Base-by-base conservation (phyloP, 2,329 filamentous ascomycete species). In the Fusarium falciforme region DNA sequence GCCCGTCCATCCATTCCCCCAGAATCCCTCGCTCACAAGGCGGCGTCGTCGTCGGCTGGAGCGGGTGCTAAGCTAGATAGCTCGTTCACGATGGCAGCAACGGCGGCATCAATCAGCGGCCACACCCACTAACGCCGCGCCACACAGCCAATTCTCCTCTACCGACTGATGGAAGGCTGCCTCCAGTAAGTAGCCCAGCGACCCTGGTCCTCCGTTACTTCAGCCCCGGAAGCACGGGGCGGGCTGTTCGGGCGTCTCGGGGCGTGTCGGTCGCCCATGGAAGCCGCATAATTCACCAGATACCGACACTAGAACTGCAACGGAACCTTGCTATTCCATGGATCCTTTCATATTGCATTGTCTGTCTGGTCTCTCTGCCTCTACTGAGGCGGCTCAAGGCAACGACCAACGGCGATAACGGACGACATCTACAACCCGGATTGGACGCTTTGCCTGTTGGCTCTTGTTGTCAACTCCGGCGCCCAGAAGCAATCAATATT, bases 221-320 rank as follows among this genome's bases (percentile, higher is more conserved):
- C 71, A 74, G 68, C 71, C 71, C 58, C 75, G 73, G 67, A 57
- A 65, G 70, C 54, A 75, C 61, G 63, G 68, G 65, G 71, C 63
- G 65, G 60, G 44, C 54, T 61, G 40, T 61, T 75, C 71, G 73
- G 73, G 57, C 70, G 33, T 66, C 55, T 70, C 55, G 38, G 65
- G 68, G 65, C 60, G 44, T 64, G 64, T 71, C 71, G 71, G 71
- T 47, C 71, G 40, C 63, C 68, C 47, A 60, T 62, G 52, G 58
- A 72, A 62, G 59, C 47, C 72, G 68, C 71, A 74, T 57, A 61
- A 72, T 72, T 61, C 58, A 44, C 64, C 40, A 63, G 52, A 72
- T 40, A 47, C 61, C 61, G 61, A 63, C 61, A 57, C 60, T 63
- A 57, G 61, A 63, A 64, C 58, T 72, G 40, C 61, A 64, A 72